Base-by-base conservation (phyloP, 2,329 filamentous ascomycete species). In the Botrytis byssoidea region DNA sequence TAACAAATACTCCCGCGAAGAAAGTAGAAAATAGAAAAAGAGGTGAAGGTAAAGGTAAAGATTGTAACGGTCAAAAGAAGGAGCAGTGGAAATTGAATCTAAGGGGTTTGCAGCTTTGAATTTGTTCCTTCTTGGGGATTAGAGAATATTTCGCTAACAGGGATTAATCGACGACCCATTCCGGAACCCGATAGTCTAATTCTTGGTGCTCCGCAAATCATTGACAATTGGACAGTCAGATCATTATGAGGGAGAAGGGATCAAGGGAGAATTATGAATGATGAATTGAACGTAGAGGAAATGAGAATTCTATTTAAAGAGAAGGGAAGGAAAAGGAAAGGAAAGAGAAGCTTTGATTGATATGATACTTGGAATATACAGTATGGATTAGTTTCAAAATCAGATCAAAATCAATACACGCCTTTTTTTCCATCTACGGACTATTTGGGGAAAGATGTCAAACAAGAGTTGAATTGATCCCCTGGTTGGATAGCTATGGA, bases 111-210 rank as follows among this genome's bases (percentile, higher is more conserved):
- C 69, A 71, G 69, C 70, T 72, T 40, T 73, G 64, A 60, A 70
- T 70, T 61, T 65, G 64, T 60, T 69, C 71, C 65, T 51, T 73
- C 65, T 63, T 59, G 64, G 71, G 65, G 60, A 63, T 71, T 71
- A 51, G 51, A 70, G 51, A 70, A 61, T 61, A 70, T 73, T 70
- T 73, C 71, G 71, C 71, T 70, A 72, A 72, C 70, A 72, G 61
- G 70, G 70, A 71, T 73, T 25, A 37, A 42, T 68, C 48, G 37
- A 68, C 9, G 32, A 67, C 66, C 66, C 66, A 68, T 68, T 68
- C 48, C 66, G 48, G 25, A 57, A 42, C 48, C 66, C 66, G 66
- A 68, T 68, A 68, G 66, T 68, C 22, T 68, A 68, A 68, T 68
- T 29, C 66, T 68, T 22, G 25, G 48, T 42, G 66, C 35, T 68